Percentiles rank a stretch among this genome's conserved stretches.
Conservation (phyloP, 2,329 filamentous ascomycete genomes). For the Chaetomiaceae sp. region DNA sequence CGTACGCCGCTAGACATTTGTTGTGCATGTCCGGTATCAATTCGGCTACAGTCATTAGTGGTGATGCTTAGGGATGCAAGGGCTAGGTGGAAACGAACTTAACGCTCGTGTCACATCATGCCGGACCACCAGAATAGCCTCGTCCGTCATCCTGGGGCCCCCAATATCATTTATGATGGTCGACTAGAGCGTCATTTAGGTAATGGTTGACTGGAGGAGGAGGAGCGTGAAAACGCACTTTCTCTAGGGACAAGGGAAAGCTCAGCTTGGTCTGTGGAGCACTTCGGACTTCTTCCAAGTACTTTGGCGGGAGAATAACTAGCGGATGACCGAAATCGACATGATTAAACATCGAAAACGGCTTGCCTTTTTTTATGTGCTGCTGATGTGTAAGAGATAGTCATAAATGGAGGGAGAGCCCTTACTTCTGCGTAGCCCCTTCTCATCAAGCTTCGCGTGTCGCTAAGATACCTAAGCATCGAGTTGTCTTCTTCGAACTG, state of each 20-base stretch:
- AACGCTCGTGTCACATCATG: neutral
- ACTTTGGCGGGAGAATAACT: constrained; percentile 5
- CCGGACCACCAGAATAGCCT: neutral
- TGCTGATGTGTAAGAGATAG: no score
- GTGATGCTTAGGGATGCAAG: no score
- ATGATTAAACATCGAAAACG: neutral
- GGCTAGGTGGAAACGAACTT: neutral
- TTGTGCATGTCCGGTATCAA: neutral
- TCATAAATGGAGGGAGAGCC: no score
- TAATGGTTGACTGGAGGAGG: no score
- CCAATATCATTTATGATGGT: neutral
- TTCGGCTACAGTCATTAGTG: neutral
- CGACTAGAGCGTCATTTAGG: no score
- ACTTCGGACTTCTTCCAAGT: constrained; percentile 7
- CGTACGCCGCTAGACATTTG: neutral
- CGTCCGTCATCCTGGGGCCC: neutral
- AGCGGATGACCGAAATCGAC: neutral
- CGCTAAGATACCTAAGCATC: neutral
- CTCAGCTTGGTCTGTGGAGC: constrained; percentile 8
- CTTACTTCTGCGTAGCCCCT: neutral
- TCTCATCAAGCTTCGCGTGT: neutral
- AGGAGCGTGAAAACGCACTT: no score
- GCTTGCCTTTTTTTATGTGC: neutral
- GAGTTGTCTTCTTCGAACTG: neutral
- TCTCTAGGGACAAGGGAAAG: constrained; percentile 3